These are phyloP conservation scores for Hibiscus syriacus DNA, from an alignment of 345 rosid species.

Conservation along the genomic window DNA sequence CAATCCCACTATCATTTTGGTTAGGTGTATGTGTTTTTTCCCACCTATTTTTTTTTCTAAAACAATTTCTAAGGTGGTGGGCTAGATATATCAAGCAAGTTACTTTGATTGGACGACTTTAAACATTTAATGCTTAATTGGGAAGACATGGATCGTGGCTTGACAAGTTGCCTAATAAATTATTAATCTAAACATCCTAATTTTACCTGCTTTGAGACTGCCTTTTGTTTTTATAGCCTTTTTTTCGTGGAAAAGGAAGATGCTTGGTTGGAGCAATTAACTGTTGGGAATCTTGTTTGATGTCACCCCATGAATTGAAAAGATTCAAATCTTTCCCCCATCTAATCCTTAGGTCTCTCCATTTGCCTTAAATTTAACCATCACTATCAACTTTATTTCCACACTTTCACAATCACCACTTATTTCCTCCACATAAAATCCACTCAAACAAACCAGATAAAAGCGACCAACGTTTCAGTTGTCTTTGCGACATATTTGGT, in stretches of 20 bases:
- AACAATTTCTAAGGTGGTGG: not conserved
- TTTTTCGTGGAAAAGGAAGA: not conserved
- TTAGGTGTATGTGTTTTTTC: too few species aligned
- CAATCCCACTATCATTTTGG: not conserved
- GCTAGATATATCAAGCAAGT: not conserved
- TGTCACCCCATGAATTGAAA: not conserved
- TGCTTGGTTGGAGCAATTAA: too few species aligned
- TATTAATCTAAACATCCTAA: not conserved
- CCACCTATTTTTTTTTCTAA: too few species aligned
- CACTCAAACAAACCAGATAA: too few species aligned
- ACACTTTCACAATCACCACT: too few species aligned
- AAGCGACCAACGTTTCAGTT: too few species aligned
- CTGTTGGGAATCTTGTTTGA: not conserved
- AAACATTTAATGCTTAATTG: not conserved
- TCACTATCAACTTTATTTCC: too few species aligned
- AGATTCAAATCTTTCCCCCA: too few species aligned
- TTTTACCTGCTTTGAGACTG: not conserved
- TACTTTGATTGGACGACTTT: not conserved
- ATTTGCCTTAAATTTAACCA: too few species aligned
- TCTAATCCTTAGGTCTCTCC: too few species aligned
- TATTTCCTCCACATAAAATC: too few species aligned
- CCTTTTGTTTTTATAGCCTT: not conserved
- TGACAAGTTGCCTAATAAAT: slow-evolving; percentile 4
- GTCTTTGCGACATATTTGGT: too few species aligned
- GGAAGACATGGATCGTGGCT: not conserved